Conservation (phyloP, 805 yeast genomes). For the Kodamaea laetipori region DNA sequence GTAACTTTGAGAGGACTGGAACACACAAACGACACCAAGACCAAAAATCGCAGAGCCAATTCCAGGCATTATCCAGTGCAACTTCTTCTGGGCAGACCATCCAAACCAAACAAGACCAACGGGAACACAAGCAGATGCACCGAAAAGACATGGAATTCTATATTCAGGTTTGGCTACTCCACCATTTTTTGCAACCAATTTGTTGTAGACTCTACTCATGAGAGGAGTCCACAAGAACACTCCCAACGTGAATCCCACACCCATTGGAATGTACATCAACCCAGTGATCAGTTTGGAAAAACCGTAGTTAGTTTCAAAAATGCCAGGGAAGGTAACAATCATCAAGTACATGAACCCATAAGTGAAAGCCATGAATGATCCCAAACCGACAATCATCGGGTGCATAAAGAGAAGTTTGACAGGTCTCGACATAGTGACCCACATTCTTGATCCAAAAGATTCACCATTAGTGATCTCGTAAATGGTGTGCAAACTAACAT, state of each 20-base stretch:
- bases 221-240: constrained; percentile 48
- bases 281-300: constrained; percentile 54
- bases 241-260: constrained; percentile 56
- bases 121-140: constrained; percentile 55
- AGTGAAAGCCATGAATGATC: constrained; percentile 62
- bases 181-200: constrained; percentile 41
- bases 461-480: constrained; percentile 60
- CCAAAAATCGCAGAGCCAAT: constrained; percentile 65
- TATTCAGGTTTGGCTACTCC: constrained; percentile 65
- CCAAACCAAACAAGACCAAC: constrained; percentile 70
- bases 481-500: constrained; percentile 56
- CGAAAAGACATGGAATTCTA: constrained; percentile 53
- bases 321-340: constrained; percentile 59
- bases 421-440: constrained; percentile 56
- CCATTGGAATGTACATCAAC: constrained; percentile 58
- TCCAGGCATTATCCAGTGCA: constrained; percentile 64
- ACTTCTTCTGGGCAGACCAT: constrained; percentile 61
- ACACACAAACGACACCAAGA: constrained; percentile 60
- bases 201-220: constrained; percentile 43
- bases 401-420: constrained; percentile 51
- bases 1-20: constrained; percentile 67
- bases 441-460: constrained; percentile 41
- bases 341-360: constrained; percentile 69
- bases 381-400: constrained; percentile 66
- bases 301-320: constrained; percentile 51